A percentile compares a stretch with the other conserved stretches of the same genome.
Conservation (phyloP, 768 basidiomycete genomes). For the Lactarius trivialis region DNA sequence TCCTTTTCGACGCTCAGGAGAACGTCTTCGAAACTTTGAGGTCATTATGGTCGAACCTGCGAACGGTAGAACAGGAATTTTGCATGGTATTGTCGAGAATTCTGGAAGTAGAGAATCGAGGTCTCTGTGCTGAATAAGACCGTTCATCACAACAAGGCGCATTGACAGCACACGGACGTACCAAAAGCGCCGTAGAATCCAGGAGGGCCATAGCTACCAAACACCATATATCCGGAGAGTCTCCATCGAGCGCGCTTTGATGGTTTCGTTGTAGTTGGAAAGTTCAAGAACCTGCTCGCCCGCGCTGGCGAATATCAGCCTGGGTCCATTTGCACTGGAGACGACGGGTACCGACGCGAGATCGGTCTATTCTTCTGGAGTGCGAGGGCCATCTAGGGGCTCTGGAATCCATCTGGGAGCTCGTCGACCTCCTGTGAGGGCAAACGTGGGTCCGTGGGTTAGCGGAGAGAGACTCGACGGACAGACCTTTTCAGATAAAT, state of each 20-base stretch:
- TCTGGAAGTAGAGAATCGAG: slow-evolving; percentile 90
- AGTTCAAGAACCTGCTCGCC: slow-evolving; percentile 59
- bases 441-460: not conserved
- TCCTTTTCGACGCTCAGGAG: slow-evolving; percentile 74
- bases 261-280: slow-evolving; percentile 79
- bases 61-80: slow-evolving; percentile 91
- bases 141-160: slow-evolving; percentile 26
- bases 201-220: slow-evolving; percentile 90
- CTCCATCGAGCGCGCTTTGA: slow-evolving; percentile 81
- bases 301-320: slow-evolving; percentile 36
- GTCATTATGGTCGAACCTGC: slow-evolving; percentile 97
- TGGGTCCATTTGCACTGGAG: slow-evolving; percentile 51
- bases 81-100: slow-evolving; percentile 86
- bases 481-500: slow-evolving; percentile 77
- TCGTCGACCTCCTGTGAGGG: slow-evolving; percentile 83
- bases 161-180: slow-evolving; percentile 33
- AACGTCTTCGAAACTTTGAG: slow-evolving; percentile 88
- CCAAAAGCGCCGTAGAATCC: slow-evolving; percentile 97
- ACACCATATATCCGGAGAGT: slow-evolving; percentile 87
- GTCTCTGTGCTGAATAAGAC: slow-evolving; percentile 80
- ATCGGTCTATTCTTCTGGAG: slow-evolving; percentile 53
- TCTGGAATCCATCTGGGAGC: slow-evolving; percentile 89
- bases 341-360: slow-evolving; percentile 70
- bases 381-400: slow-evolving; percentile 61
- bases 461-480: not conserved